Conservation (phyloP, 805 yeast species). For the Hemisphaericaspora nanyangensis region DNA sequence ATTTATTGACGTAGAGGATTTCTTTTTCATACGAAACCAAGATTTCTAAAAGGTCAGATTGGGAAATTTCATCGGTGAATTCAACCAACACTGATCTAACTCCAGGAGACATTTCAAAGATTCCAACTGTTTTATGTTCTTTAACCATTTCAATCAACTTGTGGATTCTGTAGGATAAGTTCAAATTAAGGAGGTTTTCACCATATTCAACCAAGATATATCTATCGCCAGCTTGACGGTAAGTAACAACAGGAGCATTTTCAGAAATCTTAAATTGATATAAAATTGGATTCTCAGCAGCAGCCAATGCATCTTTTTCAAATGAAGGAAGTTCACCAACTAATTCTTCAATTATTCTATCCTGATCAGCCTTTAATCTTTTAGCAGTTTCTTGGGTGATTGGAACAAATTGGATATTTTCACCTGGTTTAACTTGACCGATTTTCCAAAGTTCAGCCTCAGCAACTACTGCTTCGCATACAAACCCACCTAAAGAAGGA, state of each 20-base stretch:
- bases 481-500: constrained; percentile 96
- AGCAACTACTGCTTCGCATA: constrained; percentile 92
- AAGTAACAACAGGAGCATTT: constrained; percentile 67
- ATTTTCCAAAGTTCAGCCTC: constrained; percentile 98
- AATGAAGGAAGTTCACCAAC: constrained; percentile 38
- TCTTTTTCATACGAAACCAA: constrained; percentile 74
- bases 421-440: constrained; percentile 97
- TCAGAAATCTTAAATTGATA: constrained; percentile 45
- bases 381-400: constrained; percentile 67
- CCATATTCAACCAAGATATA: constrained; percentile 92
- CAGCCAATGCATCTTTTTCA: constrained; percentile 18
- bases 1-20: constrained; percentile 67
- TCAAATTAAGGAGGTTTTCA: constrained; percentile 80
- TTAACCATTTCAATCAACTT: constrained; percentile 72
- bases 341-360: constrained; percentile 45
- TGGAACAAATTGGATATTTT: constrained; percentile 74
- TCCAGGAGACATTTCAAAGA: constrained; percentile 95
- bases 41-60: constrained; percentile 55
- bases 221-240: constrained; percentile 97
- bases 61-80: constrained; percentile 66
- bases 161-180: constrained; percentile 80
- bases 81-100: constrained; percentile 92
- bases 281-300: constrained; percentile 69
- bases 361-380: constrained; percentile 57
- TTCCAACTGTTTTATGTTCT: constrained; percentile 65